Base-by-base conservation (phyloP, 441 rosid species). In the Biscutella auriculata region DNA sequence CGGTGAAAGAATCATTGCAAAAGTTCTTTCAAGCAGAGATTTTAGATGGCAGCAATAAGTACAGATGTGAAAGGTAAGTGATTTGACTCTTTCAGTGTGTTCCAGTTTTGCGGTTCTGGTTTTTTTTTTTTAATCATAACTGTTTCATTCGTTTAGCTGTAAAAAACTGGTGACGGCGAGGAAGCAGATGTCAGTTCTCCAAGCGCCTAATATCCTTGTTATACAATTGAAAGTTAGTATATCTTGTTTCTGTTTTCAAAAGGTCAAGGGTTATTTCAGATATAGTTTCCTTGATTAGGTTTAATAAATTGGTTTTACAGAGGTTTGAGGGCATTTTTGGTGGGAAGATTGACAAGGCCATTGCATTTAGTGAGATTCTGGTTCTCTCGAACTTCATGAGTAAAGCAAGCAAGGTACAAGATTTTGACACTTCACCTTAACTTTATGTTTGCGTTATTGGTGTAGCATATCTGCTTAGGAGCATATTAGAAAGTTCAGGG, bases 31-130 rank as follows among this genome's bases (percentile, higher is more conserved):
- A 81, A 73, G 79, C 95, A 11, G 97, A 93, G 78, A 64, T 79
- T 69, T 82, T 93, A 77, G 99, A 89, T 62, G 99, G 90, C 14
- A 87, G 73, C 70, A 93, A 93, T 46, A 89, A 89, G 78, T 93
- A 93, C 71, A 83, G 72, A 66, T 93, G 97, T 48, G 96, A 83
- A 23, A 80, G 68, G 99, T 89, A 77, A 81, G 81, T 76, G 23
- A 14, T 37, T 61, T 51, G 41, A 32, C 28, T 62, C 34, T 19
- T 15, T 46, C 10, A 17, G 11, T 1, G 1, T 15, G 33, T 63
- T 47, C 17, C 36, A 19, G 21, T 47, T 45, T 28, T 19, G 7
- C 0, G 2, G 25, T 58, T 58, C 32, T 23, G 23, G 23, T 19
- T 19, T 19, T 34, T 23, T 53, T 8, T 17, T 19, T 43, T 4